A percentile compares a stretch with the other conserved stretches of the same genome.
Conservation (phyloP, 768 basidiomycete species). For the Cystofilobasidium bisporidii region DNA sequence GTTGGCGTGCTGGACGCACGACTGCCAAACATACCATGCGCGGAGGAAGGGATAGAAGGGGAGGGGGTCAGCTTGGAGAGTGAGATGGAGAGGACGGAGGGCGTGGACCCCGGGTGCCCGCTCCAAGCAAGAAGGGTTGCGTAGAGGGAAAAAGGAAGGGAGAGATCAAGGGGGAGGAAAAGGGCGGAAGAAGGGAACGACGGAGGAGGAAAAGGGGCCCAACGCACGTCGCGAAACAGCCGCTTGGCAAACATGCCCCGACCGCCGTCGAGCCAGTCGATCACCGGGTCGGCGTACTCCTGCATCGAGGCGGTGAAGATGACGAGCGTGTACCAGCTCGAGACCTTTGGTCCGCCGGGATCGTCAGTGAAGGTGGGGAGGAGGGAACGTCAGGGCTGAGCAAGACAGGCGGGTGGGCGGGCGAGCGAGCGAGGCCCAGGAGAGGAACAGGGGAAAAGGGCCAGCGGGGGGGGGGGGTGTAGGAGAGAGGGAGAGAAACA, state of each 20-base stretch:
- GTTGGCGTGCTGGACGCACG: slow-evolving; percentile 82
- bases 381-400: neutral
- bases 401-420: neutral
- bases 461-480: too few relatives aligned
- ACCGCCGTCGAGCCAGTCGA: slow-evolving; percentile 96
- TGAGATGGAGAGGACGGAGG: neutral
- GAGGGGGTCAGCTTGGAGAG: neutral
- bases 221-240: slow-evolving; percentile 79
- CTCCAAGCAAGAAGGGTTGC: too few relatives aligned
- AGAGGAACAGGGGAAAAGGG: too few relatives aligned
- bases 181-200: slow-evolving; percentile 1
- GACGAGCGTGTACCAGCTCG: slow-evolving; percentile 95
- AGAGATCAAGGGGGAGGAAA: neutral
- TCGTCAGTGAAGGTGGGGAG: too few relatives aligned
- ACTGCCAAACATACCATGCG: slow-evolving; percentile 45
- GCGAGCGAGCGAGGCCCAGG: too few relatives aligned
- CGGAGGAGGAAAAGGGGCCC: neutral
- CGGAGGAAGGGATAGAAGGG: neutral
- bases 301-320: slow-evolving; percentile 99
- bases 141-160: slow-evolving; percentile 1
- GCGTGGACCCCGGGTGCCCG: neutral
- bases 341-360: slow-evolving; percentile 52
- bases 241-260: slow-evolving; percentile 79
- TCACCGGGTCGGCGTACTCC: slow-evolving; percentile 98
- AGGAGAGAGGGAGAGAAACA: too few relatives aligned